Evolutionary conservation across 306 rosid genomes (phyloP).

Genomic region (Prunus campanulata): DNA sequence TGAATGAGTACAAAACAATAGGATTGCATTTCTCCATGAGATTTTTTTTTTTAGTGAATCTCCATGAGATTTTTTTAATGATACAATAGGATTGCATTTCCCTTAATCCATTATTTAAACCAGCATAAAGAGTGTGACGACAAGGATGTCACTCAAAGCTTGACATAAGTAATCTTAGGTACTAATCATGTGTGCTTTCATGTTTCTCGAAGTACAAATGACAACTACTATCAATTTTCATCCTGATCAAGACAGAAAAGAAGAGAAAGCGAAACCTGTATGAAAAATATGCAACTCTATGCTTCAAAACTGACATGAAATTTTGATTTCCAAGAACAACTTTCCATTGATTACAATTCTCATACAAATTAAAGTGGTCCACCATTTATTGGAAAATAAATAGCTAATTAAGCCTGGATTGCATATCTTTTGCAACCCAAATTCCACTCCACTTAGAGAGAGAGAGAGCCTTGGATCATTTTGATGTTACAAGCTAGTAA

Average conservation of each 20-base stretch:
- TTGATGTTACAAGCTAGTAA: background rate
- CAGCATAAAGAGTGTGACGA: constrained; percentile 26
- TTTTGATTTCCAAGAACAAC: background rate
- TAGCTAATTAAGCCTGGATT: constrained; percentile 11
- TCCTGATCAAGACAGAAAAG: background rate
- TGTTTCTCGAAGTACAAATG: background rate
- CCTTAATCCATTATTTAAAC: constrained; percentile 5
- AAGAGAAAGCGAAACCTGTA: background rate
- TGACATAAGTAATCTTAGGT: background rate
- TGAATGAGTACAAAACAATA: background rate
- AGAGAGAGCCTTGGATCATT: background rate
- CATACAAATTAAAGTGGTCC: constrained; percentile 17
- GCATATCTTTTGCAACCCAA: constrained; percentile 29
- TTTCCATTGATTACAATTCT: background rate
- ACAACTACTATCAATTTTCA: no score
- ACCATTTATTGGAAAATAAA: constrained; percentile 13
- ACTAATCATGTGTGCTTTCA: background rate
- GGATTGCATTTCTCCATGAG: background rate
- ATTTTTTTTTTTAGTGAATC: background rate
- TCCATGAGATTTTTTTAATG: background rate
- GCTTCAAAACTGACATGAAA: background rate
- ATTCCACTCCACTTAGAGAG: constrained; percentile 22
- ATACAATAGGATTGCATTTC: background rate
- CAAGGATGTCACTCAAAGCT: constrained; percentile 33
- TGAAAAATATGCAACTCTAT: background rate